These are phyloP conservation scores for Suhomyces yuchorum DNA, from an alignment of 1,139 yeast genomes.

Conservation along the genomic window DNA sequence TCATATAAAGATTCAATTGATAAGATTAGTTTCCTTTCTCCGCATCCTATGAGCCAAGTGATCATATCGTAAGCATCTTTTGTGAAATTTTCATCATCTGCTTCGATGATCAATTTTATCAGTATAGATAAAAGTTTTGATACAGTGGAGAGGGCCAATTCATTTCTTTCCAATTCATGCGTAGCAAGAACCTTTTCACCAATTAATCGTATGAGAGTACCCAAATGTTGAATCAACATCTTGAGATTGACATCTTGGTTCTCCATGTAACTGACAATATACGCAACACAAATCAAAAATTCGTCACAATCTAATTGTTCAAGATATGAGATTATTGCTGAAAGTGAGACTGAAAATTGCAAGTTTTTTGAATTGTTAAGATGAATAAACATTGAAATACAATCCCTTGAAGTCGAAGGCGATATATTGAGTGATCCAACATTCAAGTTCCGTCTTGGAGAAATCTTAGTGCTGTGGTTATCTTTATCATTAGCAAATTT, in stretches of 20 bases:
- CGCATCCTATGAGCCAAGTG: conserved; percentile 36
- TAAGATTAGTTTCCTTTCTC: conserved; percentile 28
- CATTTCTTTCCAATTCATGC: conserved; percentile 38
- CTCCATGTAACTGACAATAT: conserved; percentile 7
- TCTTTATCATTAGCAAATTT: neutral
- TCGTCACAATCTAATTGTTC: conserved; percentile 1
- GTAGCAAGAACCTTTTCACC: conserved; percentile 35
- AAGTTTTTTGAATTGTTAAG: neutral
- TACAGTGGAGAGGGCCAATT: conserved; percentile 31
- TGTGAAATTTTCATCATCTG: conserved; percentile 23
- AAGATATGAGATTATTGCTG: neutral
- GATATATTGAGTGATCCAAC: neutral
- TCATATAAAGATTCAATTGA: conserved; percentile 25
- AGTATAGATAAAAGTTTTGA: conserved; percentile 27
- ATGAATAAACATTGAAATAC: neutral
- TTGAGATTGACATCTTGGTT: neutral
- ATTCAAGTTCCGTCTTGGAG: neutral
- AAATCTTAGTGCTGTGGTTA: neutral
- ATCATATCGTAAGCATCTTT: conserved; percentile 41
- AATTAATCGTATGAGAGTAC: conserved; percentile 26
- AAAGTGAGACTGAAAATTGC: neutral
- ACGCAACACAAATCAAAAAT: conserved; percentile 9
- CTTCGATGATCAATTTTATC: conserved; percentile 15
- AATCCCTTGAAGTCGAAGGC: neutral
- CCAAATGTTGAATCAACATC: conserved; percentile 3